Evolutionary conservation across 768 basidiomycete species (phyloP).

Genomic region (Hydnomerulius pinastri): DNA sequence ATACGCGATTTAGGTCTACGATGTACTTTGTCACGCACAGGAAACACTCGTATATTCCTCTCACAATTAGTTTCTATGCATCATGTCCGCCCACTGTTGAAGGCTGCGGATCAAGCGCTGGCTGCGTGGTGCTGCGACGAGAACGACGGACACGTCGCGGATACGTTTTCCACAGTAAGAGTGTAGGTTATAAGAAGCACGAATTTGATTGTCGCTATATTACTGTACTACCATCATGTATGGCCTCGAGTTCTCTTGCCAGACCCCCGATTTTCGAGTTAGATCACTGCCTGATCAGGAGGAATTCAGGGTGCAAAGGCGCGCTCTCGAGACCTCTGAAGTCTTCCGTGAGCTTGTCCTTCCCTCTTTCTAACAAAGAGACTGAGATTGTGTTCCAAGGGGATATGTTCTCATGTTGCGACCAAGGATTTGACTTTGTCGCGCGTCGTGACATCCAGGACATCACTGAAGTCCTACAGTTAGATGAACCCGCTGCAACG

Average conservation of each 20-base stretch:
- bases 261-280: conserved; percentile 56
- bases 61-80: conserved; percentile 11
- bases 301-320: conserved; percentile 50
- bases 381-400: conserved; percentile 39
- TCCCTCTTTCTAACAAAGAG: background rate
- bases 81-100: background rate
- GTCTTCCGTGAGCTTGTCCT: conserved; percentile 56
- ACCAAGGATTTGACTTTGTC: conserved; percentile 25
- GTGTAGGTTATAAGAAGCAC: conserved; percentile 8
- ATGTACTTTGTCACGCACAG: conserved; percentile 40
- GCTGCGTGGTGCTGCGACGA: conserved; percentile 11
- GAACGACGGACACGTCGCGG: conserved; percentile 17
- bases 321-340: conserved; percentile 53
- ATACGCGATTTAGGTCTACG: conserved; percentile 42
- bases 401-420: conserved; percentile 69
- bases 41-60: conserved; percentile 25
- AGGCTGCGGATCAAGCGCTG: background rate
- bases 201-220: background rate
- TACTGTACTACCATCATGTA: conserved; percentile 10
- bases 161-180: conserved; percentile 5
- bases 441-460: conserved; percentile 21
- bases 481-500: conserved; percentile 53
- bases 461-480: conserved; percentile 42
- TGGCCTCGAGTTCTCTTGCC: conserved; percentile 39
- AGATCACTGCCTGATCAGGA: conserved; percentile 54